These are phyloP conservation scores for Tripidium arundinaceum DNA, from an alignment of 202 grass and related monocot genomes.

Conservation along the genomic window DNA sequence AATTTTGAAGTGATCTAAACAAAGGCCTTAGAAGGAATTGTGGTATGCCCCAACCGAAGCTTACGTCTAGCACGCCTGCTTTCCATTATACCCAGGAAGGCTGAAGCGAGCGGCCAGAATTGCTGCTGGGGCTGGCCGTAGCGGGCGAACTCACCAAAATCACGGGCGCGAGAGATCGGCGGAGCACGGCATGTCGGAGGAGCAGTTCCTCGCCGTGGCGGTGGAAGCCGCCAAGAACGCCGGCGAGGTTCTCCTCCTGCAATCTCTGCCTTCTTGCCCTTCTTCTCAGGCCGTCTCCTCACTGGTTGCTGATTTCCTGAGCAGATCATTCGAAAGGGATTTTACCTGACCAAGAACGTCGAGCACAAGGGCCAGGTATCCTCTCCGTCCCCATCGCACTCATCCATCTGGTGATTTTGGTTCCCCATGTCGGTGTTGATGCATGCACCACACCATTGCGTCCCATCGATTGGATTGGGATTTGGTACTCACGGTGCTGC, in stretches of 20 bases:
- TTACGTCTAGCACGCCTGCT: background rate
- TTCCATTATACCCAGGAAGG: background rate
- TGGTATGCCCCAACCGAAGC: background rate
- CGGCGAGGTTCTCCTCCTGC: constrained; percentile 56
- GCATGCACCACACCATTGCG: background rate
- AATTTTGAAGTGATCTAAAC: too few species aligned
- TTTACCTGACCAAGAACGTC: constrained; percentile 86
- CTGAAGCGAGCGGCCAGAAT: constrained; percentile 9
- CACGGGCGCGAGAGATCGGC: background rate
- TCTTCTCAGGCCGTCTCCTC: background rate
- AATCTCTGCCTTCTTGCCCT: background rate
- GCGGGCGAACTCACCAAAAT: background rate
- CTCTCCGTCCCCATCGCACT: background rate
- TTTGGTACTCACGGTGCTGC: background rate
- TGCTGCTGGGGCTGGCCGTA: constrained; percentile 5
- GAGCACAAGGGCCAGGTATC: constrained; percentile 95
- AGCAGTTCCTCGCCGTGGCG: constrained; percentile 65
- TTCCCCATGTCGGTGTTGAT: background rate
- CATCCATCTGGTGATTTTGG: background rate
- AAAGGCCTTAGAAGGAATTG: too few species aligned
- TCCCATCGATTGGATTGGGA: background rate
- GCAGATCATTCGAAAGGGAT: constrained; percentile 79
- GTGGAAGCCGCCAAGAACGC: constrained; percentile 70
- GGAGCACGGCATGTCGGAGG: constrained; percentile 35
- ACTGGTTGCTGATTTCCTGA: background rate